Conservation (phyloP, 1,284 basidiomycete species). For the Puccinia novopanici region DNA sequence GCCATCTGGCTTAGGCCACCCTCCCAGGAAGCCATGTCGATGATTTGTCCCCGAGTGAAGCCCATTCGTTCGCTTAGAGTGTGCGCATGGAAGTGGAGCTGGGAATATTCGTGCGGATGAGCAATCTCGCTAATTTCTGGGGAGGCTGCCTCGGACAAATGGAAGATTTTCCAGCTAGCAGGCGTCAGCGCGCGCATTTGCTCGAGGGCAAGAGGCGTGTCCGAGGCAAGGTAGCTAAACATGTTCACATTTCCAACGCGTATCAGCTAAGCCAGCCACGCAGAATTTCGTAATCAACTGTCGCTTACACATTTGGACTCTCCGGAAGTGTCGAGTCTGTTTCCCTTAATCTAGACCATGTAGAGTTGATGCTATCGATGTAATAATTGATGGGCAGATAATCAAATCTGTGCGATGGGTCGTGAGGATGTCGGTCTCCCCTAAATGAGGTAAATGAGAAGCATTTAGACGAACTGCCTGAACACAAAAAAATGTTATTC, state of each 20-base stretch:
- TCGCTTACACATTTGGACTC: constrained; percentile 42
- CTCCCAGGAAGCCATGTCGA: constrained; percentile 47
- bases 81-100: constrained; percentile 44
- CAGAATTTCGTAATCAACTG: not conserved
- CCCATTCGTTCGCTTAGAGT: constrained; percentile 27
- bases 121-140: constrained; percentile 18
- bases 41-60: constrained; percentile 36
- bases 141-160: constrained; percentile 22
- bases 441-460: not conserved
- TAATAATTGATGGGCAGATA: constrained; percentile 43
- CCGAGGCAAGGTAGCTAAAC: constrained; percentile 44
- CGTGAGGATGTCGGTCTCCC: constrained; percentile 48
- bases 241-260: not conserved
- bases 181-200: constrained; percentile 23
- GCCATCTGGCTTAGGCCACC: constrained; percentile 32
- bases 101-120: constrained; percentile 49
- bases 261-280: not conserved
- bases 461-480: not conserved
- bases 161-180: constrained; percentile 33
- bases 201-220: constrained; percentile 39
- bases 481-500: not conserved
- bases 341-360: constrained; percentile 27
- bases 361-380: constrained; percentile 42
- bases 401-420: constrained; percentile 41
- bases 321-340: constrained; percentile 31